A percentile compares a stretch with the other conserved stretches of the same genome.
Evolutionary conservation across 225 moss, liverwort and hornwort species (phyloP).

Genomic region (Rhytidiadelphus loreus): DNA sequence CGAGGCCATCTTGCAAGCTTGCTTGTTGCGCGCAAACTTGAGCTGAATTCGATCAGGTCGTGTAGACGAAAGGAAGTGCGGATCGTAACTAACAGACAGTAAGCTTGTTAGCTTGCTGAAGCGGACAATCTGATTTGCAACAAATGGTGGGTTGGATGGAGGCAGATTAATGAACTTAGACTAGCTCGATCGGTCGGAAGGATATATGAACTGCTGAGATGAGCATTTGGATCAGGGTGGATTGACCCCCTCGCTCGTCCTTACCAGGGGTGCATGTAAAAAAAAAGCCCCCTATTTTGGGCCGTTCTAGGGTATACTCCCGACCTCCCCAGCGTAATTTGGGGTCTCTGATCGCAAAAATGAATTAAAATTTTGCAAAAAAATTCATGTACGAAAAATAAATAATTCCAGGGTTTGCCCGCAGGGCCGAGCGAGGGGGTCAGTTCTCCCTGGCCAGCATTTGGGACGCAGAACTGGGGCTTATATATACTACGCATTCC

Average conservation of each 20-base stretch:
- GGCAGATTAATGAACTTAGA: background rate
- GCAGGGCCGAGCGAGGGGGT: too few species aligned
- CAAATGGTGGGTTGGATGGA: background rate
- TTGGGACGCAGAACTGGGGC: fast-evolving
- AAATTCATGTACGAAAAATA: too few species aligned
- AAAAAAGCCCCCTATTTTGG: too few species aligned
- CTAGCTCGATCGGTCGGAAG: background rate
- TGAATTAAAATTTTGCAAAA: too few species aligned
- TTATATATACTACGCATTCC: background rate
- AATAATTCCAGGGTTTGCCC: too few species aligned
- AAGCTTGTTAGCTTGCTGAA: background rate
- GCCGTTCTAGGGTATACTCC: too few species aligned
- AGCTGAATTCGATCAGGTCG: background rate
- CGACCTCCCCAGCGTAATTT: too few species aligned
- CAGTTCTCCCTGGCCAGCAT: too few species aligned
- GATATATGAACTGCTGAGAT: background rate
- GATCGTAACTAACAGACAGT: background rate
- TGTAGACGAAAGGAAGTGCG: background rate
- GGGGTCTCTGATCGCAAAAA: too few species aligned
- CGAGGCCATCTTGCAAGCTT: background rate
- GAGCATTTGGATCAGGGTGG: too few species aligned
- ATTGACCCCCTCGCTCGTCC: too few species aligned
- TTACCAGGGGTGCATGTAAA: too few species aligned
- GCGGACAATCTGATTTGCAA: background rate
- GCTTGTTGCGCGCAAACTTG: background rate